A percentile compares a stretch with the other conserved stretches of the same genome.
Conservation (phyloP, 2,329 filamentous ascomycete species). For the Chaetomium globosum region DNA sequence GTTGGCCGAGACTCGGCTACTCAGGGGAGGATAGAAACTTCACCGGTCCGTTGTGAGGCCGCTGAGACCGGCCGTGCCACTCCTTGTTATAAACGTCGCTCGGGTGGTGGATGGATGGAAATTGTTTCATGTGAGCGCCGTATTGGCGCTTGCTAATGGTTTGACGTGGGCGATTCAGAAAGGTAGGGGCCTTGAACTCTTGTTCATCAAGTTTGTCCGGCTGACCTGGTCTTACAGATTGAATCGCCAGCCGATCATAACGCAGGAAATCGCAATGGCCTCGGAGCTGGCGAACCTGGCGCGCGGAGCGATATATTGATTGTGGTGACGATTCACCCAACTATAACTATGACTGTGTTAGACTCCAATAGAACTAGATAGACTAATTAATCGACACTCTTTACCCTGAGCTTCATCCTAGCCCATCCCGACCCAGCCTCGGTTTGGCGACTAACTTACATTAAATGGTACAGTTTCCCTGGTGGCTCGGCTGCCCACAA, state of each 20-base stretch:
- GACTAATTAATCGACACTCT: background rate
- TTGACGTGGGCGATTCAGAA: background rate
- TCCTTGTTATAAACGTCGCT: background rate
- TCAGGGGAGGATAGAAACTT: slow-evolving; percentile 44
- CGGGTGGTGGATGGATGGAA: background rate
- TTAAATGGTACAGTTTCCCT: background rate
- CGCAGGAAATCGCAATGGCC: background rate
- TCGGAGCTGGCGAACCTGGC: background rate
- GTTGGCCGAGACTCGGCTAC: slow-evolving; percentile 64
- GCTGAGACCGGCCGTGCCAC: background rate
- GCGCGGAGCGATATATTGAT: background rate
- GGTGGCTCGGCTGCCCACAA: background rate
- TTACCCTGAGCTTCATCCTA: background rate
- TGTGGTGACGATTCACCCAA: background rate
- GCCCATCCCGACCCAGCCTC: background rate
- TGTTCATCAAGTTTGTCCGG: background rate
- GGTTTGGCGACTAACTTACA: slow-evolving; percentile 14
- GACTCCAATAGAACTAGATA: background rate
- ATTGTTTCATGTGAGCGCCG: background rate
- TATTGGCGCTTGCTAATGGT: background rate
- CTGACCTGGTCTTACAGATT: background rate
- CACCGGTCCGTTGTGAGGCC: slow-evolving; percentile 26
- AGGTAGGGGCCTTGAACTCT: background rate
- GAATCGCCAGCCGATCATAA: background rate
- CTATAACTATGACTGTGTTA: background rate